Base-by-base conservation (phyloP, 73 alveolate genomes). In the Breviolum minutum region DNA sequence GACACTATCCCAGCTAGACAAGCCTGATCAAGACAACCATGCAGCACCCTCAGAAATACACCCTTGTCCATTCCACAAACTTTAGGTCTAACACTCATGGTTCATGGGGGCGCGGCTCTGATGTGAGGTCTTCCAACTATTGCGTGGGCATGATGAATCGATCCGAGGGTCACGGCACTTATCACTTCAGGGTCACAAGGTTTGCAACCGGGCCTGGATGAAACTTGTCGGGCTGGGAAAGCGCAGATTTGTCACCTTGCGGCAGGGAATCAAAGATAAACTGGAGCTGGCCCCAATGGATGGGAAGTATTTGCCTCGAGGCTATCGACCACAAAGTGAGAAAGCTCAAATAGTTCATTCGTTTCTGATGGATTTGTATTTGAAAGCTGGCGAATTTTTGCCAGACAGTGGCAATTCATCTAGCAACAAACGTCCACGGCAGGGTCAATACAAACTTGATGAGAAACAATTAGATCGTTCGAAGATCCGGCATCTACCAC, bases 351-450 rank as follows among this genome's bases (percentile, higher is more conserved):
- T 60, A 29, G 94, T 85, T n/a, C 63, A 16, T 63, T 74, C 61
- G 79, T 85, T 61, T 22, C 94, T 85, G 54, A 7, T 10, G 63
- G 63, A 85, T 32, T 62, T 85, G 77, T 85, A 62, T 9, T 14
- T 26, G 63, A 85, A 74, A 9, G 79, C 94, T 10, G 94, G 79
- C 4, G 94, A 85, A 54, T 9, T n/a, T 0, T 7, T 85, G 9
- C 94, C 94, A 60, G 94, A 85, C 63, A 8, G 71, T 8, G 71
- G 60, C 22, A 70, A 82, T 60, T 5, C 77, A 2, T 62, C 76
- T 5, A 9, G 30, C n/a, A 85, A 85, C 94, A 85, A 85, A 26
- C 22, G 94, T 13, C 94, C 94, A 7, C 60, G 94, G 11, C 94
- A 85, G 8, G 94, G 79, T 5, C 12, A 20, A 16, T 62, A 22